Evolutionary conservation across 306 rosid species (phyloP).

Genomic region (Rubus idaeus): DNA sequence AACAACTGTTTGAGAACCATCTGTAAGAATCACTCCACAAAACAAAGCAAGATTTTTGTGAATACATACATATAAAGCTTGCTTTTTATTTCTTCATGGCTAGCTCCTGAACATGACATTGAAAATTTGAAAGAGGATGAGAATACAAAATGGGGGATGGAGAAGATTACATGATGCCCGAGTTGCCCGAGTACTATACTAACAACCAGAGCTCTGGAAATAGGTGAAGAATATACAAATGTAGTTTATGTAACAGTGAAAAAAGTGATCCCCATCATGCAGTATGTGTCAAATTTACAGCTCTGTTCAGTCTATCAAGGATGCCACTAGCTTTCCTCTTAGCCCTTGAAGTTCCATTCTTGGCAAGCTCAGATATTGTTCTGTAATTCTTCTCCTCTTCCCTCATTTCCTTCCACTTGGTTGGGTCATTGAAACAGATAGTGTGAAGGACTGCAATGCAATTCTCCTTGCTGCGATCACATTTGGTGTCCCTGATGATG

Average conservation of each 20-base stretch:
- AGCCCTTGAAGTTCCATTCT: conserved; percentile 89
- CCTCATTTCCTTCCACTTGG: conserved; percentile 74
- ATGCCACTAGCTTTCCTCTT: conserved; percentile 84
- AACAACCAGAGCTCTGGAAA: conserved; percentile 22
- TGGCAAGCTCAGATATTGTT: conserved; percentile 70
- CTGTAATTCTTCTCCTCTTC: conserved; percentile 69
- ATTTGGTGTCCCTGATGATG: conserved; percentile 56
- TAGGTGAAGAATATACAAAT: conserved; percentile 64
- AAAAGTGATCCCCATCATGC: conserved; percentile 44
- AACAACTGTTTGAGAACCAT: background rate
- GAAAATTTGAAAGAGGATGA: conserved; percentile 26
- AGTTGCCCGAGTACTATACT: conserved; percentile 21
- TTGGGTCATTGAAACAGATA: conserved; percentile 61
- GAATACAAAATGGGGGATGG: conserved; percentile 47
- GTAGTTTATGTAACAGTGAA: conserved; percentile 15
- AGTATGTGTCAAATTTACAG: conserved; percentile 75
- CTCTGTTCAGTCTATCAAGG: conserved; percentile 82
- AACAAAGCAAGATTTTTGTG: background rate
- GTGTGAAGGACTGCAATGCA: conserved; percentile 70
- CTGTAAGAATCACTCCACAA: background rate
- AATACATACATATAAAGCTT: conserved; percentile 11
- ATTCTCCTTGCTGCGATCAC: conserved; percentile 81
- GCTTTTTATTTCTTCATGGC: conserved; percentile 43
- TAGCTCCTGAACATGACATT: conserved; percentile 37
- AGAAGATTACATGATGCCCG: conserved; percentile 30